Evolutionary conservation across 176 grass and related monocot genomes (phyloP).

Genomic region (Aegilops longissima): DNA sequence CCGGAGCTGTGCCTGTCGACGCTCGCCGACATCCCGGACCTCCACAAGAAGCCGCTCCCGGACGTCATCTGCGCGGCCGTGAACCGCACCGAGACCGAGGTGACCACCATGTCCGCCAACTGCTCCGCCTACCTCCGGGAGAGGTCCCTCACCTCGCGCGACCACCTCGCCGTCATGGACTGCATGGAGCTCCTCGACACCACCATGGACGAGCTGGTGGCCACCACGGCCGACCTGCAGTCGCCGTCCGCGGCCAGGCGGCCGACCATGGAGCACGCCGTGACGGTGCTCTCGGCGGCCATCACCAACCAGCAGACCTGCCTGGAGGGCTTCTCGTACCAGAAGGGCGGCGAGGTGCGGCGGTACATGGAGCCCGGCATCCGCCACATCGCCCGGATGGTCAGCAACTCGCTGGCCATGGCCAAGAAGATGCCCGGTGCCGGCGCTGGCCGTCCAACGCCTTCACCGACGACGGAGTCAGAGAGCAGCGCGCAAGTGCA

Average conservation of each 20-base stretch:
- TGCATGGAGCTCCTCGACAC: constrained; percentile 64
- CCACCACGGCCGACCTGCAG: constrained; percentile 35
- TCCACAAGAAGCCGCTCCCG: constrained; percentile 53
- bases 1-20: constrained; percentile 64
- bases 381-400: constrained; percentile 51
- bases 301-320: constrained; percentile 92
- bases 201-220: constrained; percentile 62
- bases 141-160: constrained; percentile 15
- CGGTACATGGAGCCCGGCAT: constrained; percentile 43
- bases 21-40: constrained; percentile 53
- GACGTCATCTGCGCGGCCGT: constrained; percentile 52
- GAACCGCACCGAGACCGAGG: constrained; percentile 51
- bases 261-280: constrained; percentile 38
- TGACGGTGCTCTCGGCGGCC: constrained; percentile 73
- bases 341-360: constrained; percentile 31
- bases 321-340: constrained; percentile 66
- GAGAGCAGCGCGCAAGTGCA: too few relatives aligned
- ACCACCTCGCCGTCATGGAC: constrained; percentile 59
- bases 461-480: background rate
- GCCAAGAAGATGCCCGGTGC: constrained; percentile 57
- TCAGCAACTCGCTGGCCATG: constrained; percentile 92
- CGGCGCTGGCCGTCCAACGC: too few relatives aligned
- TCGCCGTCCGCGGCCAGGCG: background rate
- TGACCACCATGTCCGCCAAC: constrained; percentile 40
- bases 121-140: constrained; percentile 50